Percentiles rank a stretch among this genome's conserved stretches.
Evolutionary conservation across 768 basidiomycete genomes (phyloP).

Genomic region (Tylopilus subfusipes): DNA sequence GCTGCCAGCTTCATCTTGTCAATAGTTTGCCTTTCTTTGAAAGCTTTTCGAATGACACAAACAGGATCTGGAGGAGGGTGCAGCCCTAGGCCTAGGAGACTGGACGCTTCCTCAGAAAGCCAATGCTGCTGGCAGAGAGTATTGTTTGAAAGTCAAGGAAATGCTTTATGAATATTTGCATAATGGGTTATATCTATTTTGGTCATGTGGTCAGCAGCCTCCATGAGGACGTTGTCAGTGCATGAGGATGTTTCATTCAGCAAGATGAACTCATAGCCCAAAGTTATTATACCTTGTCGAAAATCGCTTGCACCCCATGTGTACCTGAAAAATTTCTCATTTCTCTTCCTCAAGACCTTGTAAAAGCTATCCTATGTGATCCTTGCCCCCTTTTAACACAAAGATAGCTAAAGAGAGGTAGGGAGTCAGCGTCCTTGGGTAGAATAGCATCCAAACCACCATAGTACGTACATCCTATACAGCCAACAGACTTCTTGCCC

Average conservation of each 20-base stretch:
- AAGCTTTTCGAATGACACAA: background rate
- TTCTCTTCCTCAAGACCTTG: background rate
- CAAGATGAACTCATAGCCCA: slow-evolving; percentile 1
- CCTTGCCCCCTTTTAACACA: background rate
- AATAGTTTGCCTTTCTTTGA: too few relatives aligned
- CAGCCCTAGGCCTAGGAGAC: background rate
- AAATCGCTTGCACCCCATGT: slow-evolving; percentile 1
- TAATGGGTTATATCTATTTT: background rate
- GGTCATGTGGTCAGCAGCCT: background rate
- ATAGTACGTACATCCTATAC: background rate
- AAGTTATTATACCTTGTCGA: slow-evolving; percentile 5
- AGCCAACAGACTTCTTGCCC: background rate
- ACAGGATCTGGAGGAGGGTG: background rate
- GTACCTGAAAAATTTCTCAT: background rate
- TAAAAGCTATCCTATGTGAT: background rate
- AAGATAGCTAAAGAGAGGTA: background rate
- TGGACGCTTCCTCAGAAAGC: background rate
- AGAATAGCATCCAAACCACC: background rate
- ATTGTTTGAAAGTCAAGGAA: background rate
- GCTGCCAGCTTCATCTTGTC: too few relatives aligned
- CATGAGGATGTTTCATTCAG: slow-evolving; percentile 1
- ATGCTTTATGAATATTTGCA: background rate
- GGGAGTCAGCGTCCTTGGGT: too few relatives aligned
- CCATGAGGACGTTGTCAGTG: background rate
- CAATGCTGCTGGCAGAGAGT: background rate